Conservation (phyloP, 345 rosid species). For the Citrus cavaleriei region DNA sequence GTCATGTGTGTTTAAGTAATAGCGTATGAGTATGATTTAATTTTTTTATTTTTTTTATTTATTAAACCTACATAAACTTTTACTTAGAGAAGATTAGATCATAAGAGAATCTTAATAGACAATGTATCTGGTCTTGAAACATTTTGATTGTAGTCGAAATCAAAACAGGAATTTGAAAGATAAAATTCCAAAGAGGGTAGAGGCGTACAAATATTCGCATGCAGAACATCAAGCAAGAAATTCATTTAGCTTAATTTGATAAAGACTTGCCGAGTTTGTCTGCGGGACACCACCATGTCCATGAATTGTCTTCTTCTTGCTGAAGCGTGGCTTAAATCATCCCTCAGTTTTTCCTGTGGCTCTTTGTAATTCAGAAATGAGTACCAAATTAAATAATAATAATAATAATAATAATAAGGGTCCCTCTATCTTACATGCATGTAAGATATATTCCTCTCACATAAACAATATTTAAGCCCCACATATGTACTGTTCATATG, state of each 20-base stretch:
- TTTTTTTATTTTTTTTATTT: no score
- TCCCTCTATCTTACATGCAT: no score
- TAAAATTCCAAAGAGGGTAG: background rate
- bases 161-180: background rate
- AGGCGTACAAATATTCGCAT: background rate
- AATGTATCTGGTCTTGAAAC: no score
- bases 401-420: no score
- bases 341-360: background rate
- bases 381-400: background rate
- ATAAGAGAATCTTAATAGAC: no score
- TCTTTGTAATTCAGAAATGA: background rate
- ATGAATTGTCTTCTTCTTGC: background rate
- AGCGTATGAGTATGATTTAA: rapidly evolving
- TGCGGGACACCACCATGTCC: background rate
- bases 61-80: no score
- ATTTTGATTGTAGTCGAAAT: no score
- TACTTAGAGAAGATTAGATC: rapidly evolving
- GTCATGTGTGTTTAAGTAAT: rapidly evolving
- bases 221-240: background rate
- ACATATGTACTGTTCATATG: no score
- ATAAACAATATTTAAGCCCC: no score
- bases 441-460: no score
- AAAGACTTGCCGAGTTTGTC: background rate
- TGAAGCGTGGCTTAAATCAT: background rate
- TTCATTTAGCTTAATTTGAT: background rate